These are phyloP conservation scores for Podospora anserina DNA, from an alignment of 495 filamentous ascomycete genomes.

Conservation along the genomic window DNA sequence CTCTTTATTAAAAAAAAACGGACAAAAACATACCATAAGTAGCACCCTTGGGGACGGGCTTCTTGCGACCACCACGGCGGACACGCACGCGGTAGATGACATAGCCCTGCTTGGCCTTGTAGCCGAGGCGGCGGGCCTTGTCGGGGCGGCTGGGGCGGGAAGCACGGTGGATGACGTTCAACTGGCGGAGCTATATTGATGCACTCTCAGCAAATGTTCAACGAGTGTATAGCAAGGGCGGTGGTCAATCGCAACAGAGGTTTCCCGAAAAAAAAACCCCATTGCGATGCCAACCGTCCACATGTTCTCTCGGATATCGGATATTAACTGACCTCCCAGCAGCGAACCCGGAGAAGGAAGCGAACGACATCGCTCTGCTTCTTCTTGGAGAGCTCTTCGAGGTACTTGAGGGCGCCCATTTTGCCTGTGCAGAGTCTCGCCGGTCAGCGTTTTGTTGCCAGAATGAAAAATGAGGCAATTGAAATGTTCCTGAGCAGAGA, in stretches of 20 bases:
- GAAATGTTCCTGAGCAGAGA: constrained; percentile 6
- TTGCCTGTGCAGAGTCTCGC: constrained; percentile 37
- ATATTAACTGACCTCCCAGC: constrained; percentile 95
- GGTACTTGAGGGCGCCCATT: constrained; percentile 97
- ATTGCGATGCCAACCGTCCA: constrained; percentile 29
- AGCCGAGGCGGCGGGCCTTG: constrained; percentile 98
- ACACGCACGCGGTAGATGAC: constrained; percentile 99
- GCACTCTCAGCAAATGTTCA: constrained; percentile 99
- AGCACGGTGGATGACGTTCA: constrained; percentile 98
- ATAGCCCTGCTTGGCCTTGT: constrained; percentile 99
- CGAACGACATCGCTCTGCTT: constrained; percentile 99
- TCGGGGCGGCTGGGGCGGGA: constrained; percentile 97
- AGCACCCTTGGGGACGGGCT: constrained; percentile 92
- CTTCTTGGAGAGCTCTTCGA: constrained; percentile 99
- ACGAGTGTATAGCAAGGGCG: constrained; percentile 92
- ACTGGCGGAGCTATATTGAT: constrained; percentile 98
- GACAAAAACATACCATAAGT: constrained; percentile 73
- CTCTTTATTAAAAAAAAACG: no score
- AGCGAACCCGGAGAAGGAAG: constrained; percentile 98
- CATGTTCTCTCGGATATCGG: constrained; percentile 30
- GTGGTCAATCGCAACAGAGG: constrained; percentile 8
- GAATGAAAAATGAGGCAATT: constrained; percentile 14
- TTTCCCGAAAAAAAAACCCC: background rate
- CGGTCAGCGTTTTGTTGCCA: constrained; percentile 16
- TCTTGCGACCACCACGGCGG: constrained; percentile 95